Base-by-base conservation (phyloP, 352 stramenopile genomes). In the Phytophthora colocasiae region DNA sequence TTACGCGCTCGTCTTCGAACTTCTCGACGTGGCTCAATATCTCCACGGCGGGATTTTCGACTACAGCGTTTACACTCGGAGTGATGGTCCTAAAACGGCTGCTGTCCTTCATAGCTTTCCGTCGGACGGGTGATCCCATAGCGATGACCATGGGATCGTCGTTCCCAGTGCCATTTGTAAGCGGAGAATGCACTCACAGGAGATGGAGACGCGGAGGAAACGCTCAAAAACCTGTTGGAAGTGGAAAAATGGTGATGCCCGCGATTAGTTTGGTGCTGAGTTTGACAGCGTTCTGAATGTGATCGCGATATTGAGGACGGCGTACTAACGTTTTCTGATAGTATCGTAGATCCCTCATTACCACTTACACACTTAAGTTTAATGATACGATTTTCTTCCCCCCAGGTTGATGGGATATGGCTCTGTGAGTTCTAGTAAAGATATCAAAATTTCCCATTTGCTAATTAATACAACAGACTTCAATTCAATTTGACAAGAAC, bases 1-100 rank as follows among this genome's bases (percentile, higher is more conserved):
- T 9, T 58, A 39, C 8, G 56, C 58, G 1, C 24, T 69, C 7
- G 31, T 71, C 19, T 65, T 81, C n/a, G 41, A 36, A 11, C 6
- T 80, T 34, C 59, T 77, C 4, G 61, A 72, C 40, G 49, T 63
- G 7, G 26, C 68, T 45, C 74, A 85, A 49, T 58, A 62, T 27
- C 43, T 66, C 39, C 59, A 79, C 26, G 61, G 48, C 17, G 48
- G 27, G 7, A 71, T 71, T 36, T 66, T 83, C 44, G 47, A 55
- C 29, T 73, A 69, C 17, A 29, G 17, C 15, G 68, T 67, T 11
- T 83, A 83, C 58, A 54, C 41, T 15, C 26, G 49, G n/a, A 17
- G 11, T 78, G 27, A 57, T 81, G 39, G 51, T 40, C 2, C 17
- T 32, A 26, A 31, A 56, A 17, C 15, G 60, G 24, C 31, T 54